Evolutionary conservation across 2,329 filamentous ascomycete species (phyloP).

Genomic region (Aspergillus candidus): DNA sequence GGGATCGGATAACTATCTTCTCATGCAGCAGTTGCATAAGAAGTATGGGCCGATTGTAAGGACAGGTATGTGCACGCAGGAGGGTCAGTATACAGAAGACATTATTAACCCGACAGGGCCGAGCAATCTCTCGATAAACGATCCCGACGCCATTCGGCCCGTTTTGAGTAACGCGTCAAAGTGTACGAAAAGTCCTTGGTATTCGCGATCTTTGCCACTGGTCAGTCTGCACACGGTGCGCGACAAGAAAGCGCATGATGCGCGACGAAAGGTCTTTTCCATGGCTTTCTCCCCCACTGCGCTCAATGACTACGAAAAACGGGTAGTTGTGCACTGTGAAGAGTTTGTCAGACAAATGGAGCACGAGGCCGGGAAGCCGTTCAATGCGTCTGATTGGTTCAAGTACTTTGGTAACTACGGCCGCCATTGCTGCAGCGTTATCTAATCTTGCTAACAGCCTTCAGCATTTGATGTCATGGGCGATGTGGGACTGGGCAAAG

Average conservation of each 20-base stretch:
- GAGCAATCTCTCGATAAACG: neutral
- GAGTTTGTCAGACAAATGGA: neutral
- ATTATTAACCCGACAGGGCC: neutral
- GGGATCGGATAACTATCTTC: too few species aligned
- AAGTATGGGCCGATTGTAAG: too few species aligned
- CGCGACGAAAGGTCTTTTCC: neutral
- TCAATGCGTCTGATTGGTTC: neutral
- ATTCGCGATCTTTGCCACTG: neutral
- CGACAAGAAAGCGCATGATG: constrained; percentile 3
- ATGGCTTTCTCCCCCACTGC: neutral
- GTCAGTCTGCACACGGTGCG: constrained; percentile 1
- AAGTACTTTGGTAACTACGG: neutral
- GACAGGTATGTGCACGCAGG: too few species aligned
- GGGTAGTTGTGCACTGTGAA: too few species aligned
- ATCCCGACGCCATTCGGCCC: neutral
- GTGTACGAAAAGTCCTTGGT: constrained; percentile 2
- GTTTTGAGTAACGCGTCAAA: neutral
- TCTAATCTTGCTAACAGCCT: neutral
- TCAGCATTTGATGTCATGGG: constrained; percentile 6
- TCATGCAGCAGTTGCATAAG: too few species aligned
- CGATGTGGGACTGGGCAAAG: neutral
- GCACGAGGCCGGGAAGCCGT: neutral
- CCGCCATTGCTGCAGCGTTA: neutral
- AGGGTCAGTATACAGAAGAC: too few species aligned
- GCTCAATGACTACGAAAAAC: too few species aligned